Base-by-base conservation (phyloP, 257 asterid genomes). In the Petunia axillaris region DNA sequence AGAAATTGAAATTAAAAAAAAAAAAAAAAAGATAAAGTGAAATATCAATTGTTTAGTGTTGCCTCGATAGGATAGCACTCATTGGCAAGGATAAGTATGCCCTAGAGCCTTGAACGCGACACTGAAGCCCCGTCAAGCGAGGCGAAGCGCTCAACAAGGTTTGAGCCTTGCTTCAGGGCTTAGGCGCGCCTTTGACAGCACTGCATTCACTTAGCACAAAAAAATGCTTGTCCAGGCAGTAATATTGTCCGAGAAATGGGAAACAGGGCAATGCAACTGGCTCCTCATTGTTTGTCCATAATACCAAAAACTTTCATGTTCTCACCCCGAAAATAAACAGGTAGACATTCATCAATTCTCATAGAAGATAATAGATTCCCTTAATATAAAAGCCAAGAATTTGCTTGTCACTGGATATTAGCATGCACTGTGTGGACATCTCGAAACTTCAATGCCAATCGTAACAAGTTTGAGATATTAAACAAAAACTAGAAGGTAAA, bases 281-380 rank as follows among this genome's bases (percentile, higher is more conserved):
- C 78, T 73, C 77, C 60, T 48, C 62, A 50, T 70, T 73, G 36
- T 36, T 50, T 50, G 13, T 36, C 78, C 78, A 50, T 11, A 48
- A 36, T 36, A 73, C 13, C 58, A 50, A 11, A 50, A 35, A 5
- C 63, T 16, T 73, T 0, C 39, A 8, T 50, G 74, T 35, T 73
- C 78, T 36, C 78, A 50, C 36, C 78, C 58, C 48, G 63, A 73
- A 68, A 50, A 50, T 73, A 50, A 50, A 50, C 7, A 73, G 63
- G 78, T 48, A 35, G 63, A 13, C 63, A 11, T 73, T 36, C 63
- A 73, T 50, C 78, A 50, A 73, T 36, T 50, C 63, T 13, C 78
- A 43, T 10, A 11, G 78, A 73, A 73, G 63, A 73, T 50, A 36
- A 36, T 37, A 36, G 36, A 73, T 73, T 50, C 78, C 50, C 6